Percentiles rank a stretch among this genome's conserved stretches.
Evolutionary conservation across 108 stramenopile species (phyloP).

Genomic region (Cyclotella atomus): DNA sequence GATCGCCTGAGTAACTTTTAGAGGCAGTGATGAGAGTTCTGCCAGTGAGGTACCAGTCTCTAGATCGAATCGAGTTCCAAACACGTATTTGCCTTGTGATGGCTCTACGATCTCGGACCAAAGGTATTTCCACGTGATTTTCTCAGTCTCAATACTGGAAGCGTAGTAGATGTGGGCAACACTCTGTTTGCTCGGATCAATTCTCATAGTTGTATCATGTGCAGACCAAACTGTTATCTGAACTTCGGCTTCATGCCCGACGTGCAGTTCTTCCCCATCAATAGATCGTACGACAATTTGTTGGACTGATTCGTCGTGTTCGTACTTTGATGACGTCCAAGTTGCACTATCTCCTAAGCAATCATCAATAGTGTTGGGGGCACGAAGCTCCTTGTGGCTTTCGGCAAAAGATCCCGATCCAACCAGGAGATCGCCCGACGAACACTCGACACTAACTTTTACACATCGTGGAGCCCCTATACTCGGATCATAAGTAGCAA

Average conservation of each 20-base stretch:
- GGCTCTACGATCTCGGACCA: conserved; percentile 1
- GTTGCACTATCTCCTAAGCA: conserved; percentile 9
- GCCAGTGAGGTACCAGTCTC: background rate
- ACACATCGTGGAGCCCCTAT: background rate
- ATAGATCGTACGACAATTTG: conserved; percentile 6
- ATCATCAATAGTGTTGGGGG: conserved; percentile 15
- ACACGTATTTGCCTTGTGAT: background rate
- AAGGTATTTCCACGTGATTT: conserved; percentile 3
- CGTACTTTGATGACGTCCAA: background rate
- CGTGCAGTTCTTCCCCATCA: background rate
- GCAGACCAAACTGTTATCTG: conserved; percentile 8
- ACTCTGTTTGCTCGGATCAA: conserved; percentile 13
- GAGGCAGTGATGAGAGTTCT: background rate
- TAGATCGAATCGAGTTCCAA: background rate
- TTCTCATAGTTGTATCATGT: conserved; percentile 1
- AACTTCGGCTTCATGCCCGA: conserved; percentile 6
- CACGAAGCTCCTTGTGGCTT: background rate
- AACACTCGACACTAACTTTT: background rate
- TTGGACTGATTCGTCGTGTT: conserved; percentile 19
- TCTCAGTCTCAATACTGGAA: background rate
- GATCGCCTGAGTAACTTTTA: conserved; percentile 11
- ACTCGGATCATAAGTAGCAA: background rate
- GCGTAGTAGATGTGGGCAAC: conserved; percentile 20
- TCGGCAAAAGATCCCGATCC: background rate
- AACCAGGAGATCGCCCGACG: background rate